Conservation (phyloP, 2,329 filamentous ascomycete genomes). For the Penicillium glabrum region DNA sequence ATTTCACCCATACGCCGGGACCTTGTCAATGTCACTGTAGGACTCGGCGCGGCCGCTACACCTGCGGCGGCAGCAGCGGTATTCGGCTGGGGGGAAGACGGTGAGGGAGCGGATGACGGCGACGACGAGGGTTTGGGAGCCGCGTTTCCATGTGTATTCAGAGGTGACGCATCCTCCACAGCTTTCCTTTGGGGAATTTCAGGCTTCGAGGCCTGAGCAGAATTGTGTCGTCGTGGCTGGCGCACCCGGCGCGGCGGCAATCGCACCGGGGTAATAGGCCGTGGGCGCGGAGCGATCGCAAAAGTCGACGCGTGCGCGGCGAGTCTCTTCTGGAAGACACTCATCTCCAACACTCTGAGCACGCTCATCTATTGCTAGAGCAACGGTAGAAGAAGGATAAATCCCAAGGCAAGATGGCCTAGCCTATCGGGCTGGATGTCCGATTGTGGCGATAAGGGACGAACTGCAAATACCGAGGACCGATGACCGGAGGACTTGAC, state of each 20-base stretch:
- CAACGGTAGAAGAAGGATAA: background rate
- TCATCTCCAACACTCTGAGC: conserved; percentile 14
- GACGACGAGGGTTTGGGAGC: background rate
- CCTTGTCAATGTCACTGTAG: conserved; percentile 17
- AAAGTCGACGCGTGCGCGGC: conserved; percentile 8
- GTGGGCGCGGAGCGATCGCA: conserved; percentile 11
- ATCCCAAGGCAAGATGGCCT: background rate
- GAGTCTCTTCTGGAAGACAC: conserved; percentile 15
- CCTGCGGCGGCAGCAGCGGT: conserved; percentile 20
- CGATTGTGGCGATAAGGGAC: conserved; percentile 20
- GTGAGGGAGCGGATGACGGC: background rate
- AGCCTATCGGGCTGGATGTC: background rate
- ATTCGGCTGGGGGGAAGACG: background rate
- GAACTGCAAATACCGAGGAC: conserved; percentile 2
- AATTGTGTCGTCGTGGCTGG: conserved; percentile 20
- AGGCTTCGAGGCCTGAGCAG: conserved; percentile 9
- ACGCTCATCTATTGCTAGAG: conserved; percentile 2
- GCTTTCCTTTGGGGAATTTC: conserved; percentile 1
- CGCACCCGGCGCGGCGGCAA: conserved; percentile 16
- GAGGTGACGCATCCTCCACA: background rate
- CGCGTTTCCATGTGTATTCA: background rate
- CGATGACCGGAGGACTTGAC: conserved; percentile 7
- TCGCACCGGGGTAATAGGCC: conserved; percentile 10
- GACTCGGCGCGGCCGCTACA: conserved; percentile 21
- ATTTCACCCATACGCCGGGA: conserved; percentile 29